These are phyloP conservation scores for Colletotrichum orchidophilum DNA, from an alignment of 2,329 filamentous ascomycete genomes.

Conservation along the genomic window DNA sequence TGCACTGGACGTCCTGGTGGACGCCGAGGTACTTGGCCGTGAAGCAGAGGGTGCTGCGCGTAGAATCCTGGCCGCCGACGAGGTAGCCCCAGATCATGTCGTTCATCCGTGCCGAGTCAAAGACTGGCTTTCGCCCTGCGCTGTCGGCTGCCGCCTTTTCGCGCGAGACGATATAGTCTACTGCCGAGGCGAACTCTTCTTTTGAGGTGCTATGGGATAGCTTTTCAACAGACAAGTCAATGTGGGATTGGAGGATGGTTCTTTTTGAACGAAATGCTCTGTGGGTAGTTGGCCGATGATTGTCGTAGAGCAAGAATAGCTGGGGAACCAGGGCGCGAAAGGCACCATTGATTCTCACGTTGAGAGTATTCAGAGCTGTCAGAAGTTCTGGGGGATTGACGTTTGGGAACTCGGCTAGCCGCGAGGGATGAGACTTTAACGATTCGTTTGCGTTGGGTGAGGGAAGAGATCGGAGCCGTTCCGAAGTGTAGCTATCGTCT, in stretches of 20 bases:
- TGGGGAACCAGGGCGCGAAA: background rate
- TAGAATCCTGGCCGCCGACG: slow-evolving; percentile 40
- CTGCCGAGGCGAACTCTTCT: background rate
- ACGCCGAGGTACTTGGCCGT: slow-evolving; percentile 39
- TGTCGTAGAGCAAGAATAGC: background rate
- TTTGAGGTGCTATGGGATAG: background rate
- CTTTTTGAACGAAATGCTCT: background rate
- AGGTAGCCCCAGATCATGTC: slow-evolving; percentile 36
- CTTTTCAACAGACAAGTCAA: background rate
- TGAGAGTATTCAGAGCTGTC: background rate
- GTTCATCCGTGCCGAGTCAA: background rate
- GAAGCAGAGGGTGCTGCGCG: slow-evolving; percentile 37
- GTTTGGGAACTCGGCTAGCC: background rate
- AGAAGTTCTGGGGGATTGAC: background rate
- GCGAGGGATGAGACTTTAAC: background rate
- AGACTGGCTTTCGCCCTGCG: background rate
- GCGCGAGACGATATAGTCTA: background rate
- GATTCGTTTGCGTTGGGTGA: too few species aligned
- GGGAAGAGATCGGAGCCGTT: background rate
- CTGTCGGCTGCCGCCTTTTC: background rate
- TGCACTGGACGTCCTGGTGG: slow-evolving; percentile 37
- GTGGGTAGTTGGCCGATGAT: background rate
- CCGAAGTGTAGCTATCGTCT: background rate
- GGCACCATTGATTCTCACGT: background rate
- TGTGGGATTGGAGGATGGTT: background rate